These are phyloP conservation scores for Beauveria medogensis DNA, from an alignment of 2,329 filamentous ascomycete species.

Conservation along the genomic window DNA sequence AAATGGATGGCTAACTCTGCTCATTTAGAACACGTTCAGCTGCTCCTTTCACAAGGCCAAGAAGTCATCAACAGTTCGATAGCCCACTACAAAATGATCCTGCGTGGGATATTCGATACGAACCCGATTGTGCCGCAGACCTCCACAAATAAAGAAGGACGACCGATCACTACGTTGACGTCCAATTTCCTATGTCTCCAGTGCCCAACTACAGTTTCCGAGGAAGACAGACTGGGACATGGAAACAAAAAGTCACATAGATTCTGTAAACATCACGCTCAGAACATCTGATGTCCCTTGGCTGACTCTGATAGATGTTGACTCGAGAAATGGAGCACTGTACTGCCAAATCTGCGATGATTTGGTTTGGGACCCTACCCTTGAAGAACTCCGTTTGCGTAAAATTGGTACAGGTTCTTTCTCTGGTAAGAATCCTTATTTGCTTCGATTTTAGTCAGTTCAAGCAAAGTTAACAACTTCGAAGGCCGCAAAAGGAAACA, in stretches of 20 bases:
- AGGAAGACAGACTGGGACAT: constrained; percentile 59
- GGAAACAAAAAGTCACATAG: constrained; percentile 61
- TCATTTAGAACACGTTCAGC: constrained; percentile 60
- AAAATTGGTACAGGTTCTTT: constrained; percentile 62
- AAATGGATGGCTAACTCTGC: constrained; percentile 20
- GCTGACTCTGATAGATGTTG: constrained; percentile 52
- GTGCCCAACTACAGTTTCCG: constrained; percentile 60
- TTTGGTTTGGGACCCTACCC: constrained; percentile 72
- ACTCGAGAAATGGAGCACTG: constrained; percentile 65
- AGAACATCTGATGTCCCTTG: background rate
- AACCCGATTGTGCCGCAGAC: constrained; percentile 58
- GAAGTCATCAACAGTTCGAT: constrained; percentile 62
- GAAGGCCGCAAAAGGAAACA: constrained; percentile 65
- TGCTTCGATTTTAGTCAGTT: background rate
- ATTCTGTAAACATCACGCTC: constrained; percentile 49
- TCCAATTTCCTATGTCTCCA: constrained; percentile 66
- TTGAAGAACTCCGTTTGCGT: constrained; percentile 65
- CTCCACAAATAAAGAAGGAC: constrained; percentile 48
- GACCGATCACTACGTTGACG: constrained; percentile 52
- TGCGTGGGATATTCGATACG: constrained; percentile 62
- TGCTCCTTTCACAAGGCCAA: constrained; percentile 52
- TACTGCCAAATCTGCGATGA: constrained; percentile 80
- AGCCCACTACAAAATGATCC: constrained; percentile 62
- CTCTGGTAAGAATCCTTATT: constrained; percentile 42
- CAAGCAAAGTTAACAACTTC: constrained; percentile 3